These are phyloP conservation scores for Boletus holoroseus DNA, from an alignment of 1,284 basidiomycete genomes.

Conservation along the genomic window DNA sequence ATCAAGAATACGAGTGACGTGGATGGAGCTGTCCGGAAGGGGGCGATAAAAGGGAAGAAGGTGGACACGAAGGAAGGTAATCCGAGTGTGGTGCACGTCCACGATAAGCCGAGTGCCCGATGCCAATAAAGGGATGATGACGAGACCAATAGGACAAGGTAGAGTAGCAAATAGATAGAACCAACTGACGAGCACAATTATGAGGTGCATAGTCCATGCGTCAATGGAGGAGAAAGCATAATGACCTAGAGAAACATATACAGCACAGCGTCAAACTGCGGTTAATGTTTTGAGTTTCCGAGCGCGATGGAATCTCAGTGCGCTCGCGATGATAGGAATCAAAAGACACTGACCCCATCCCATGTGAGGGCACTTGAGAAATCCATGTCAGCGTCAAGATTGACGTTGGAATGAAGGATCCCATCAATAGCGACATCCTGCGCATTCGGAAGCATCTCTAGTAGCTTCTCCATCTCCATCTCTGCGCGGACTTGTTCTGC, in stretches of 20 bases:
- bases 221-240: conserved; percentile 11
- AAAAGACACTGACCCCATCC: conserved; percentile 30
- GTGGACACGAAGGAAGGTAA: background rate
- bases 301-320: conserved; percentile 5
- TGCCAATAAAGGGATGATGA: conserved; percentile 8
- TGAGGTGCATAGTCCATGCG: conserved; percentile 16
- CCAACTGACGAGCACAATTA: conserved; percentile 8
- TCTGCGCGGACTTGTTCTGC: conserved; percentile 34
- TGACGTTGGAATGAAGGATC: conserved; percentile 24
- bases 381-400: conserved; percentile 31
- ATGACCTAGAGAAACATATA: conserved; percentile 7
- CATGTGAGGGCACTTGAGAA: conserved; percentile 35
- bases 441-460: conserved; percentile 46
- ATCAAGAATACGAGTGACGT: conserved; percentile 15
- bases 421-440: conserved; percentile 30
- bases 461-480: conserved; percentile 57
- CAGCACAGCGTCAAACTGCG: conserved; percentile 4
- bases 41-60: background rate
- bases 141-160: conserved; percentile 24
- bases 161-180: conserved; percentile 29
- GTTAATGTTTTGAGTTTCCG: conserved; percentile 16
- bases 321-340: conserved; percentile 10
- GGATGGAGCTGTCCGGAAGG: background rate
- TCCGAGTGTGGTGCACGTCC: conserved; percentile 2
- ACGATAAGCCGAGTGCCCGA: background rate